phyloP scores from a whole-genome alignment of 225 moss, liverwort and hornwort genomes.

The Bryoerythrophyllum caledonicum region DNA sequence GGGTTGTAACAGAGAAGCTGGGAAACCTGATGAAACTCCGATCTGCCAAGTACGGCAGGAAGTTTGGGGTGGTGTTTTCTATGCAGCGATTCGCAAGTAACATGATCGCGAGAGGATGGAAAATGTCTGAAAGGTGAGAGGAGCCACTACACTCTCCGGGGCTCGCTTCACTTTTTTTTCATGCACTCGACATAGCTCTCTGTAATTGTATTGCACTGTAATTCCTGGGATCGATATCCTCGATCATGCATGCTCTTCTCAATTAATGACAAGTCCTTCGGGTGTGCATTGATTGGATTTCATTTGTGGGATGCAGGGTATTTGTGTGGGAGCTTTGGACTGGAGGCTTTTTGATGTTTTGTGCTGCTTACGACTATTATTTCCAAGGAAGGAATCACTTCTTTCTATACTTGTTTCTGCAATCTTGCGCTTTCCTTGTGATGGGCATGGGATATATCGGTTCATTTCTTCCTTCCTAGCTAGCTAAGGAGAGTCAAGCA shows the following conservation, averaged over 20 bases:
- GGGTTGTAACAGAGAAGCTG: too few relatives aligned
- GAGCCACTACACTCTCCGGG: neutral
- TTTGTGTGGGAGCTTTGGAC: constrained; percentile 59
- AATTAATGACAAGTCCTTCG: too few relatives aligned
- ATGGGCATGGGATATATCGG: constrained; percentile 83
- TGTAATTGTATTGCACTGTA: too few relatives aligned
- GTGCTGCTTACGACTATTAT: constrained; percentile 61
- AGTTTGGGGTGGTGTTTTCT: too few relatives aligned
- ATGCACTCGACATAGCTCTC: too few relatives aligned
- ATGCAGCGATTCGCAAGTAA: constrained; percentile 49
- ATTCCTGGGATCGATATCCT: too few relatives aligned
- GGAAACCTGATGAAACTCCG: constrained; percentile 67
- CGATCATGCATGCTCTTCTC: too few relatives aligned
- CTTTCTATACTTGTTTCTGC: constrained; percentile 62
- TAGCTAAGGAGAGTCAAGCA: too few relatives aligned
- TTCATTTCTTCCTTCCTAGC: constrained; percentile 58
- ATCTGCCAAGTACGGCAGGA: constrained; percentile 47
- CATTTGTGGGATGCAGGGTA: too few relatives aligned
- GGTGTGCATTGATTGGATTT: too few relatives aligned
- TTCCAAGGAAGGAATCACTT: constrained; percentile 73
- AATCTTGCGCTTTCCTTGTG: constrained; percentile 65
- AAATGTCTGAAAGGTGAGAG: constrained; percentile 56
- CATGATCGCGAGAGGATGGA: constrained; percentile 55
- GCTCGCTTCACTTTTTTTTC: neutral
- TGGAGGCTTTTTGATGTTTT: constrained; percentile 66